Evolutionary conservation across 345 rosid genomes (phyloP), one percentile per base, ranked within the genome.

Genomic region (Boechera retrofracta): DNA sequence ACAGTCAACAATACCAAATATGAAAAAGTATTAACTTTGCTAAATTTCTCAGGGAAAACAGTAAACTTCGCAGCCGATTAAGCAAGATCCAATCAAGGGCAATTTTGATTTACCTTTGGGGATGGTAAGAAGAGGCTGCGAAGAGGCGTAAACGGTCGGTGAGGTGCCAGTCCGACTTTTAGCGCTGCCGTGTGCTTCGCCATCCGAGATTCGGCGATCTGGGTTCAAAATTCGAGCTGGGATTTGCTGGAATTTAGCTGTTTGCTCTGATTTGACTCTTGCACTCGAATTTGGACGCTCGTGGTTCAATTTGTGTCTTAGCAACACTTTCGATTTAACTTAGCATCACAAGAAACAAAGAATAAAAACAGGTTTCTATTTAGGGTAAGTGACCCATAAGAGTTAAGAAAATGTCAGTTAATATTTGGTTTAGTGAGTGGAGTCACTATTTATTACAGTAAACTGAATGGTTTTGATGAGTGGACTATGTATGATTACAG

Each of bases 121-220:
- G 49, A 90, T 82, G 31, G 86, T 78, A 71, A 87, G 91, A 68
- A 85, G 83, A 73, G 97, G 89, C 76, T 80, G 88, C 38, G 92
- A 87, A 29, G 95, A 87, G 12, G 71, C 39, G 6, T 79, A 75
- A 41, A 24, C 77, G 11, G 84, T 91, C 94, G 72, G 82, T 84
- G 80, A 94, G 83, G 60, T 92, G 97, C 92, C 93, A 90, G 73
- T 0, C 74, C 86, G 10, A 74, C 74, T 76, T 87, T 87, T 76
- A 89, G 63, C 68, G 82, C 85, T 44, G 87, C 82, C 72, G 88
- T 90, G 67, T 68, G 80, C 74, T 66, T 66, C 41, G 86, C 89
- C 89, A 84, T 87, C 24, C 11, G 12, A 71, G 81, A 67, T 58
- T 15, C 35, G 26, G 7, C 67, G 61, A 66, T 45, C 38, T 36